A percentile compares a stretch with the other conserved stretches of the same genome.
These are phyloP conservation scores for Trifolium repens DNA, from an alignment of 306 rosid species.

Conservation along the genomic window DNA sequence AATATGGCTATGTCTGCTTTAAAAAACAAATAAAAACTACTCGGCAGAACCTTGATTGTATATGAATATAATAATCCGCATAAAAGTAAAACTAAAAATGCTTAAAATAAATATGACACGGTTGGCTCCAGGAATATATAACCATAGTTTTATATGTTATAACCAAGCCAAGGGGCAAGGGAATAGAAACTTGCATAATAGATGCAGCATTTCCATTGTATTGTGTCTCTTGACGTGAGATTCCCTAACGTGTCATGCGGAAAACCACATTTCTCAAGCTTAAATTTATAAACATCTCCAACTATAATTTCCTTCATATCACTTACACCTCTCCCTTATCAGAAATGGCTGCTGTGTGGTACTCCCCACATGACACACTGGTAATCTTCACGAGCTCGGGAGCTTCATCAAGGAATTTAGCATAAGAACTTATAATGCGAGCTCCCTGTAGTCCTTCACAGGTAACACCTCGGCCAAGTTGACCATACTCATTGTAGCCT, in stretches of 20 bases:
- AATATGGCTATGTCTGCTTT: background rate
- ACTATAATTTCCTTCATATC: constrained; percentile 63
- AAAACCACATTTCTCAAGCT: constrained; percentile 67
- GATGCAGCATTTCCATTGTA: constrained; percentile 65
- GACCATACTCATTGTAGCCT: constrained; percentile 98
- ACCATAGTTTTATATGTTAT: constrained; percentile 34
- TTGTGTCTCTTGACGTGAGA: constrained; percentile 65
- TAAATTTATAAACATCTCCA: constrained; percentile 70
- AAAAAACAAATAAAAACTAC: background rate
- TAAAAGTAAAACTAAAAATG: constrained; percentile 17
- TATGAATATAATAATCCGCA: background rate
- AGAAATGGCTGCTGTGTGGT: constrained; percentile 92
- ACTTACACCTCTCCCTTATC: constrained; percentile 98
- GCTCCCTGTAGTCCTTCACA: constrained; percentile 94
- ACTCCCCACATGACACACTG: constrained; percentile 97
- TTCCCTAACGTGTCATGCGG: constrained; percentile 69
- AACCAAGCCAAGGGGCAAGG: constrained; percentile 51
- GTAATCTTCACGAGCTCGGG: constrained; percentile 92
- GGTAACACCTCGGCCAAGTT: constrained; percentile 95
- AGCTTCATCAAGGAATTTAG: constrained; percentile 91
- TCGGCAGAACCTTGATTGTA: constrained; percentile 11
- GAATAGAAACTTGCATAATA: constrained; percentile 65
- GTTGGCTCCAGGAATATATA: constrained; percentile 34
- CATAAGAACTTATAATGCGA: constrained; percentile 74
- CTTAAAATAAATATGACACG: constrained; percentile 12